Conservation (phyloP, 2,329 filamentous ascomycete species). For the Trichophyton simii region DNA sequence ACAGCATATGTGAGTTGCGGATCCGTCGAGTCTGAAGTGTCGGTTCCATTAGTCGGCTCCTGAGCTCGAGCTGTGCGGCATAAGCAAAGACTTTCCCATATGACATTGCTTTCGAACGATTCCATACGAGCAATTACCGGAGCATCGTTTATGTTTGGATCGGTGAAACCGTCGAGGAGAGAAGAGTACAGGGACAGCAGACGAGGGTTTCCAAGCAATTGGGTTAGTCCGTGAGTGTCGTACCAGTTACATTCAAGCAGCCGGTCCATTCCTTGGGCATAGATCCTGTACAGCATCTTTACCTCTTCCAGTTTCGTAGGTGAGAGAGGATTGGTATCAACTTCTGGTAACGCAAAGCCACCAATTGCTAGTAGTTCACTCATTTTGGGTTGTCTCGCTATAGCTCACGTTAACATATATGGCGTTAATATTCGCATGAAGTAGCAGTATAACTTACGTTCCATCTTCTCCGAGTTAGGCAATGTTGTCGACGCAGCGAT, state of each 20-base stretch:
- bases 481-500: constrained; percentile 10
- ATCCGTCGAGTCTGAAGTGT: constrained; percentile 26
- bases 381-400: constrained; percentile 57
- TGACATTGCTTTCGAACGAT: constrained; percentile 46
- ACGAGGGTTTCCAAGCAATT: constrained; percentile 42
- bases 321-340: constrained; percentile 38
- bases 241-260: constrained; percentile 83
- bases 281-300: constrained; percentile 60
- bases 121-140: constrained; percentile 29
- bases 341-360: constrained; percentile 45
- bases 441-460: constrained; percentile 6
- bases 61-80: constrained; percentile 32
- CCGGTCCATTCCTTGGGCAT: constrained; percentile 58
- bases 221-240: constrained; percentile 41
- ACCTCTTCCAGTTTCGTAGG: constrained; percentile 50
- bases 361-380: constrained; percentile 59
- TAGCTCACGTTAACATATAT: not conserved
- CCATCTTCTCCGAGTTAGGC: constrained; percentile 7
- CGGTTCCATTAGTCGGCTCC: constrained; percentile 26
- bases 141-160: constrained; percentile 27
- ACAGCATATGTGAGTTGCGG: constrained; percentile 53
- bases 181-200: constrained; percentile 56
- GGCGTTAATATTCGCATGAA: not conserved
- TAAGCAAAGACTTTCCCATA: constrained; percentile 47
- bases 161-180: constrained; percentile 43